phyloP scores from a whole-genome alignment of 495 filamentous ascomycete species.

The Letharia lupina region DNA sequence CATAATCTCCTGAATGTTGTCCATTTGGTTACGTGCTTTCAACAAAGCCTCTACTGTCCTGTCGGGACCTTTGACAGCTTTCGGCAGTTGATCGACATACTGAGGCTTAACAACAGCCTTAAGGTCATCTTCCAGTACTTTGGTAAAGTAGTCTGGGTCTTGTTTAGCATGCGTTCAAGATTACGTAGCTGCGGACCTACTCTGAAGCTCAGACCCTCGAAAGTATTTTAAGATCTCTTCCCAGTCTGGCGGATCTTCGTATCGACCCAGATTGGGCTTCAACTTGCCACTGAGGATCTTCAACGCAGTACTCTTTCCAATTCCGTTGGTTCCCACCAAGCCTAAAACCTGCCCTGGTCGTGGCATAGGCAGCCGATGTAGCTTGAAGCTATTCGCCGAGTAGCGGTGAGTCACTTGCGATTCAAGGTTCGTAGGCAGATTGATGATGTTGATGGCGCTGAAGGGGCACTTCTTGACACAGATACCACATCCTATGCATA shows the following conservation, averaged over 20 bases:
- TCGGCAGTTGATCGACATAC: conserved; percentile 96
- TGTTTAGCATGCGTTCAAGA: conserved; percentile 17
- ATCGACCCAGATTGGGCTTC: conserved; percentile 93
- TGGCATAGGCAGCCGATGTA: conserved; percentile 91
- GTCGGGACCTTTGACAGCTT: conserved; percentile 71
- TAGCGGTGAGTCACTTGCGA: conserved; percentile 97
- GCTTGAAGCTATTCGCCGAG: conserved; percentile 98
- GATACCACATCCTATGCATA: conserved; percentile 98
- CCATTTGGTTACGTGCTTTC: conserved; percentile 60
- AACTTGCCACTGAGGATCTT: conserved; percentile 97
- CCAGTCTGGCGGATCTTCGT: conserved; percentile 96
- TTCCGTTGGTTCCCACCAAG: conserved; percentile 97
- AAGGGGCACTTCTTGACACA: conserved; percentile 99
- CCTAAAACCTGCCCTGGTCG: conserved; percentile 94
- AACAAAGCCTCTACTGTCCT: conserved; percentile 71
- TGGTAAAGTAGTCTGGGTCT: conserved; percentile 85
- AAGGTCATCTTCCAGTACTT: conserved; percentile 88
- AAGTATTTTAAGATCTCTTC: conserved; percentile 98
- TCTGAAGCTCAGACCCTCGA: conserved; percentile 93
- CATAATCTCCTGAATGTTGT: conserved; percentile 76
- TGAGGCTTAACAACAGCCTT: conserved; percentile 98
- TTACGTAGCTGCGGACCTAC: conserved; percentile 39
- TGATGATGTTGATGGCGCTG: conserved; percentile 98
- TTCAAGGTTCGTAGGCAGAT: conserved; percentile 96
- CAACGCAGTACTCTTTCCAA: conserved; percentile 95